These are phyloP conservation scores for Tarenaya hassleriana DNA, from an alignment of 345 rosid genomes.

Conservation along the genomic window DNA sequence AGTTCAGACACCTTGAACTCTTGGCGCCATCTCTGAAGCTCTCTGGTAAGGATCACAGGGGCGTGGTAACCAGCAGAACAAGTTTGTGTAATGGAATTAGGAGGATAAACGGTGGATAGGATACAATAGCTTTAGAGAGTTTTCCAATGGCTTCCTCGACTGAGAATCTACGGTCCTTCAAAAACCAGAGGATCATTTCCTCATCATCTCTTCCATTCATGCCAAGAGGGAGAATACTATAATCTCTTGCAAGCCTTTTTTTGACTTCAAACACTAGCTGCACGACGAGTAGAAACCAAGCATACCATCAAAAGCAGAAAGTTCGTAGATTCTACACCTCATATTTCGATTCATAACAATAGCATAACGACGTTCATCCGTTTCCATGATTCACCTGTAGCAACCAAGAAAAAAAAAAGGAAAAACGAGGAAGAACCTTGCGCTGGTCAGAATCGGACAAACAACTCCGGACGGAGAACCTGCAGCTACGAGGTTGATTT, in stretches of 20 bases:
- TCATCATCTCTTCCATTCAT: constrained; percentile 91
- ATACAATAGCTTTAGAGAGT: constrained; percentile 76
- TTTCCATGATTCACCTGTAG: constrained; percentile 11
- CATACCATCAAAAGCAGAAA: neutral
- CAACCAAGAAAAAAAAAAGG: constrained; percentile 15
- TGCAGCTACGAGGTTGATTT: constrained; percentile 33
- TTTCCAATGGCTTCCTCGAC: constrained; percentile 55
- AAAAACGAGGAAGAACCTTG: constrained; percentile 36
- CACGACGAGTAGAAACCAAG: constrained; percentile 20
- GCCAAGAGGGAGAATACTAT: constrained; percentile 59
- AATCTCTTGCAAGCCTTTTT: constrained; percentile 54
- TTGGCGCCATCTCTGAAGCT: constrained; percentile 76
- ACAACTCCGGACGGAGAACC: constrained; percentile 38
- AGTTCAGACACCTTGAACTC: constrained; percentile 65
- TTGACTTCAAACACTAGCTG: constrained; percentile 80
- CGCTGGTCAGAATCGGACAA: constrained; percentile 29
- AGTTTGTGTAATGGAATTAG: neutral
- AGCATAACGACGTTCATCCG: constrained; percentile 14
- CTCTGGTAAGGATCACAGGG: constrained; percentile 18
- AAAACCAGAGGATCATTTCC: constrained; percentile 83
- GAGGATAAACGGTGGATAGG: constrained; percentile 29
- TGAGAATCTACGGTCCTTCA: constrained; percentile 65
- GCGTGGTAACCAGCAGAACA: neutral
- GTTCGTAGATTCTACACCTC: neutral
- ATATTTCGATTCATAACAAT: neutral